Percentiles rank a stretch among this genome's conserved stretches.
These are phyloP conservation scores for Nannizzia gypsea DNA, from an alignment of 2,329 filamentous ascomycete species.

Conservation along the genomic window DNA sequence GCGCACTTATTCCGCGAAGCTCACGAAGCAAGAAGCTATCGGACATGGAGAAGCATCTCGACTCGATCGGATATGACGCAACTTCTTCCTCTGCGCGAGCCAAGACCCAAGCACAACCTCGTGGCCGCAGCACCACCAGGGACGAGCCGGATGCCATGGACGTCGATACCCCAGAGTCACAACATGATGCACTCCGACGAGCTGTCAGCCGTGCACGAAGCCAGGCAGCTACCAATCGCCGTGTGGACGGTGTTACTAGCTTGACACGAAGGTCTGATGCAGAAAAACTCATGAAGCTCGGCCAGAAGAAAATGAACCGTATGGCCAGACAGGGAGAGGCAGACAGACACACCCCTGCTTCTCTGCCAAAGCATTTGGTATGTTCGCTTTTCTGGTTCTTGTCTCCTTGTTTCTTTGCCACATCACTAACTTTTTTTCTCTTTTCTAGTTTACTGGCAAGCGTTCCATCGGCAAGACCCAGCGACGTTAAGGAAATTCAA, in stretches of 20 bases:
- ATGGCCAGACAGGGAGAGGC: conserved; percentile 95
- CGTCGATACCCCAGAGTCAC: conserved; percentile 29
- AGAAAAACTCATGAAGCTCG: conserved; percentile 74
- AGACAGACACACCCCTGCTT: conserved; percentile 74
- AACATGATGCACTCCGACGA: conserved; percentile 43
- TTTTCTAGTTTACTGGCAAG: conserved; percentile 66
- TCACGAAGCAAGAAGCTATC: conserved; percentile 69
- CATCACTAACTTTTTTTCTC: conserved; percentile 15
- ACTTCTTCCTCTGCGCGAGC: conserved; percentile 62
- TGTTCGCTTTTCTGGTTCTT: not conserved
- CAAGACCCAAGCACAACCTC: conserved; percentile 38
- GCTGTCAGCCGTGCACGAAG: conserved; percentile 59
- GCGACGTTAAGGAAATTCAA: conserved; percentile 24
- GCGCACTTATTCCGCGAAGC: conserved; percentile 79
- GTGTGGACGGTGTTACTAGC: conserved; percentile 49
- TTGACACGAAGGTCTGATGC: conserved; percentile 60
- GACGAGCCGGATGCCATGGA: conserved; percentile 47
- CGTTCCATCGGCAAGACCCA: conserved; percentile 80
- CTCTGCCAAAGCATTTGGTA: conserved; percentile 84
- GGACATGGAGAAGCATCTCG: conserved; percentile 75
- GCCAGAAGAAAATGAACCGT: conserved; percentile 97
- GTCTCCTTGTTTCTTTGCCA: conserved; percentile 6
- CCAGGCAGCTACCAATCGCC: conserved; percentile 39
- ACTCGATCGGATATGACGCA: conserved; percentile 69
- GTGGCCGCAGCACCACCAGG: conserved; percentile 59